Base-by-base conservation (phyloP, 2,329 filamentous ascomycete genomes). In the Pseudogymnoascus verrucosus region DNA sequence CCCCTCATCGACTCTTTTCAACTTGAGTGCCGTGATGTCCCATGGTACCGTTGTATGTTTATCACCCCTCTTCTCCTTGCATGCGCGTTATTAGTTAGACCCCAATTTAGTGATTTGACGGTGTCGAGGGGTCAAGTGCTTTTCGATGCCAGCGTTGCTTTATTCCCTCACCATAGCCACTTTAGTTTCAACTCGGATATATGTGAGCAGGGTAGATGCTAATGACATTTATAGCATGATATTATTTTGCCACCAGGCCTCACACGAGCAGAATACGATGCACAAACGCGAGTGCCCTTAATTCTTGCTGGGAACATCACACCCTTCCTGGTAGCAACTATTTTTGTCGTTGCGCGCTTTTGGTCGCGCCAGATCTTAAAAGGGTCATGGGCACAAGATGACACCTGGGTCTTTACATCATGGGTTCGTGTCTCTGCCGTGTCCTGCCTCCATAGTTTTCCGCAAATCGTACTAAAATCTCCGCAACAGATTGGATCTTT, bases 281-380 rank as follows among this genome's bases (percentile, higher is more conserved):
- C 57, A 8, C 63, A 67, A 39, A 62, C 63, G 8, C 51, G 66
- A 40, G 66, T 64, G 5, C 31, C 64, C 6, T 31, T 47, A 23
- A 51, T 67, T 3, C 28, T 68, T 23, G 62, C 63, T 10, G 65
- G 67, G 10, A 63, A 34, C 3, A 66, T 68, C n/a, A 28, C 64
- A 16, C 66, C 67, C 14, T 61, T 57, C 8, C 11, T 65, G 6
- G 51, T 67, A n/a, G 61, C 57, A 11, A 64, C 67, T 11, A 47
- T 67, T 14, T 68, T 68, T 26, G 64, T 68, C 5, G 1, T 67
- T 37, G 65, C 65, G 1, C 64, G 67, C 26, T 23, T 68, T 12
- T 68, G 67, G 28, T 64, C 67, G 23, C 59, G 67, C 36, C 61
- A 37, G 21, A 60, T 68, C 21, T 54, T 68, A 12, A 64, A 62